phyloP scores from a whole-genome alignment of 257 asterid genomes.

The Solanum virginianum region DNA sequence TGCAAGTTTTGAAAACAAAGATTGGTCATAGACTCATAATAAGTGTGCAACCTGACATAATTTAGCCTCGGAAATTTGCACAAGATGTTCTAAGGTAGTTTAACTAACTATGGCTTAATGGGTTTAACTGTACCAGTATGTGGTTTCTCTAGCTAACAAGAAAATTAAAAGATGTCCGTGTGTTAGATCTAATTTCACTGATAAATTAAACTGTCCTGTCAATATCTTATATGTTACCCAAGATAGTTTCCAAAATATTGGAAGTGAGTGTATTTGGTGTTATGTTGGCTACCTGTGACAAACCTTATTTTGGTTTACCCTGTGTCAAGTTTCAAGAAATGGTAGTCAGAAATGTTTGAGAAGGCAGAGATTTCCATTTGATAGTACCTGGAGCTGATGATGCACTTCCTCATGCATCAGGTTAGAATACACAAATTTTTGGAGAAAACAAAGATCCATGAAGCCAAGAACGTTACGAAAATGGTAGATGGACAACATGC shows the following conservation, averaged over 20 bases:
- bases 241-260: neutral
- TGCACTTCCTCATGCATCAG: conserved; percentile 22
- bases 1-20: neutral
- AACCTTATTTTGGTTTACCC: neutral
- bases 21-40: neutral
- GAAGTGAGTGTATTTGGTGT: neutral
- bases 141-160: neutral
- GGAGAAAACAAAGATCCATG: conserved; percentile 60
- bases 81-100: neutral
- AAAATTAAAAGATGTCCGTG: neutral
- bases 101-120: neutral
- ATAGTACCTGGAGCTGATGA: neutral
- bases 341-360: neutral
- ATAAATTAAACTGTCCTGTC: neutral
- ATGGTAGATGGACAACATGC: conserved; percentile 32
- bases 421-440: conserved; percentile 65
- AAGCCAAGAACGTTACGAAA: conserved; percentile 14
- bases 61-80: neutral
- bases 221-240: neutral
- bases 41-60: neutral
- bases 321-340: neutral
- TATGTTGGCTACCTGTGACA: neutral
- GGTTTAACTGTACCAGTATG: neutral
- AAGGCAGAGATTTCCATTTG: neutral
- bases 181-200: neutral